Conservation (phyloP, 2,329 filamentous ascomycete species). For the Phialocephala sp. region DNA sequence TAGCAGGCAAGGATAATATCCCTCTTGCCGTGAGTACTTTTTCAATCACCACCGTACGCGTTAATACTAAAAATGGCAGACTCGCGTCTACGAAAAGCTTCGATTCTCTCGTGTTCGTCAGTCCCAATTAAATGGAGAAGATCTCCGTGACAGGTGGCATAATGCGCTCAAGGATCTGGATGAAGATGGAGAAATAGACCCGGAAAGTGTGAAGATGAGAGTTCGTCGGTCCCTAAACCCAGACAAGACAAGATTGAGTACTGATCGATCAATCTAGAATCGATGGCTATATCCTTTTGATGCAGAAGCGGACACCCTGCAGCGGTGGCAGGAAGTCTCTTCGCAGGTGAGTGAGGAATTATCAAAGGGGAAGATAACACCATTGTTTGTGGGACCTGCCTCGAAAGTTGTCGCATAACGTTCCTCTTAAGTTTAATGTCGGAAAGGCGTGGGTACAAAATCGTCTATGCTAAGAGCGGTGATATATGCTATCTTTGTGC, state of each 20-base stretch:
- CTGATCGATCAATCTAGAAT: conserved; percentile 43
- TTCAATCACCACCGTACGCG: neutral
- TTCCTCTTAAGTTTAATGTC: neutral
- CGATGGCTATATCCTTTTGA: conserved; percentile 54
- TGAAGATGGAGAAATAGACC: conserved; percentile 50
- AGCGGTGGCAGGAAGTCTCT: conserved; percentile 51
- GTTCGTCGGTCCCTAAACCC: conserved; percentile 23
- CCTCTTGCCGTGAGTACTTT: conserved; percentile 45
- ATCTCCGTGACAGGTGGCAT: conserved; percentile 52
- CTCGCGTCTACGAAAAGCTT: conserved; percentile 51
- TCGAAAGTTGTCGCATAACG: conserved; percentile 8
- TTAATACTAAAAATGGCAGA: conserved; percentile 37
- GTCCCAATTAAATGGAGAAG: conserved; percentile 52
- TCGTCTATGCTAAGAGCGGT: too few species aligned
- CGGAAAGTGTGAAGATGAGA: conserved; percentile 52
- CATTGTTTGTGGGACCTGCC: conserved; percentile 40
- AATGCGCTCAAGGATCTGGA: conserved; percentile 50
- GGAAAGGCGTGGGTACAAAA: too few species aligned
- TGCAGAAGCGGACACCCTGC: conserved; percentile 49
- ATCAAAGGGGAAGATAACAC: conserved; percentile 45
- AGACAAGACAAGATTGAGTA: neutral
- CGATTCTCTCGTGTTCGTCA: conserved; percentile 48
- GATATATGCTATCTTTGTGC: too few species aligned
- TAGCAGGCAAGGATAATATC: conserved; percentile 49
- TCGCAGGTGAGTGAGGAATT: conserved; percentile 46